Base-by-base conservation (phyloP, 2,329 filamentous ascomycete genomes). In the Boeremia exigua region DNA sequence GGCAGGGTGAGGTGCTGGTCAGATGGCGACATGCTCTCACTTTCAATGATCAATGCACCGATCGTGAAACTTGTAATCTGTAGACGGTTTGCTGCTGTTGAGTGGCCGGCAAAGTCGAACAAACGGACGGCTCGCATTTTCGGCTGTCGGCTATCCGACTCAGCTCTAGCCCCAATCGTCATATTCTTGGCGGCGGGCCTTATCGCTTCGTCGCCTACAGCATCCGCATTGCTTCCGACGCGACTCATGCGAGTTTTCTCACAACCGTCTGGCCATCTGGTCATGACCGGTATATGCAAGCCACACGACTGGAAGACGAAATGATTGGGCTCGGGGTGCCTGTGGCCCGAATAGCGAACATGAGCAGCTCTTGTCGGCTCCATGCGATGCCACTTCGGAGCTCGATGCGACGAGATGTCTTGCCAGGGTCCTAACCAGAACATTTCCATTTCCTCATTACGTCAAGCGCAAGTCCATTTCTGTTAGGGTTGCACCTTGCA, bases 331-430 rank as follows among this genome's bases (percentile, higher is more conserved):
- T 14, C 27, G 27, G 28, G 27, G 19, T 28, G 42, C 19, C 30
- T 44, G 32, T 40, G 15, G 8, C 45, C 45, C 39, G 39, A 38
- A 15, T n/a, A 6, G 28, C 33, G 9, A 32, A 32, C 28, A 17
- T 36, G 37, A 38, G n/a, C 27, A 28, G 32, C 15, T 37, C 15
- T n/a, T 23, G 37, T 54, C 45, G 52, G 38, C 34, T 49, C 28
- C 15, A 15, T 25, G 39, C 23, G 39, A 36, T 25, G 34, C 33
- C 12, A 32, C 15, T 25, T 47, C 40, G 53, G 47, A 14, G 3
- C 53, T 56, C 53, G 53, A 47, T 56, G 36, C 53, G 53, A 56
- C 47, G 47, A 32, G 47, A 30, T 33, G 15, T 14, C 33, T 15
- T 25, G 29, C 42, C n/a, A 43, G 42, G 34, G 32, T 42, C 9